Conservation (phyloP, 2,329 filamentous ascomycete species). For the Didymosphaeria variabile region DNA sequence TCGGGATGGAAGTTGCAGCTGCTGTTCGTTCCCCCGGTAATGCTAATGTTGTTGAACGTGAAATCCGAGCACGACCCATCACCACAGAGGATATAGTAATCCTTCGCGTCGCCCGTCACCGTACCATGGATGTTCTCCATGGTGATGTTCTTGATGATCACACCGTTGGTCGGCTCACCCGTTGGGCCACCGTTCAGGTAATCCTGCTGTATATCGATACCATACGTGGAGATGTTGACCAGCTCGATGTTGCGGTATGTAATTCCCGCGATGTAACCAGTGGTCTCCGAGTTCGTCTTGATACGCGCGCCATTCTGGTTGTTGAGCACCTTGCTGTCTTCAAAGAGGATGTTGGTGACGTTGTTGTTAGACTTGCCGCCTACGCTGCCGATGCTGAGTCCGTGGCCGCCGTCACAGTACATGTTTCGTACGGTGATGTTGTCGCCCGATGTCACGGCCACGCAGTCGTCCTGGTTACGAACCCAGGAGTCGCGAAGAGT, state of each 20-base stretch:
- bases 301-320: slow-evolving; percentile 65
- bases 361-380: slow-evolving; percentile 57
- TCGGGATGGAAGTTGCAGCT: slow-evolving; percentile 41
- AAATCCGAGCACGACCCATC: slow-evolving; percentile 55
- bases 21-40: slow-evolving; percentile 6
- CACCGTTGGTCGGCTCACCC: slow-evolving; percentile 55
- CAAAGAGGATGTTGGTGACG: slow-evolving; percentile 54
- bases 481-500: slow-evolving; percentile 56
- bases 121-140: slow-evolving; percentile 52
- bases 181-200: slow-evolving; percentile 56
- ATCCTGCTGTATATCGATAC: slow-evolving; percentile 61
- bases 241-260: slow-evolving; percentile 38
- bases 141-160: slow-evolving; percentile 54
- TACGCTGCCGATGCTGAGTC: slow-evolving; percentile 66
- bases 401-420: slow-evolving; percentile 61
- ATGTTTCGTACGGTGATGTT: slow-evolving; percentile 44
- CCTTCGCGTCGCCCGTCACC: slow-evolving; percentile 33
- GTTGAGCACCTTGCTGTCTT: slow-evolving; percentile 57
- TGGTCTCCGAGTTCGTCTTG: slow-evolving; percentile 62
- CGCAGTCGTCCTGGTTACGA: slow-evolving; percentile 66
- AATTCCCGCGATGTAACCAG: slow-evolving; percentile 48
- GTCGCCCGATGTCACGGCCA: slow-evolving; percentile 65
- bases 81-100: slow-evolving; percentile 65
- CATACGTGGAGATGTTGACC: slow-evolving; percentile 54
- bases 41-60: slow-evolving; percentile 2